These are phyloP conservation scores for Hypoxylon rubiginosum DNA, from an alignment of 2,329 filamentous ascomycete genomes.

Conservation along the genomic window DNA sequence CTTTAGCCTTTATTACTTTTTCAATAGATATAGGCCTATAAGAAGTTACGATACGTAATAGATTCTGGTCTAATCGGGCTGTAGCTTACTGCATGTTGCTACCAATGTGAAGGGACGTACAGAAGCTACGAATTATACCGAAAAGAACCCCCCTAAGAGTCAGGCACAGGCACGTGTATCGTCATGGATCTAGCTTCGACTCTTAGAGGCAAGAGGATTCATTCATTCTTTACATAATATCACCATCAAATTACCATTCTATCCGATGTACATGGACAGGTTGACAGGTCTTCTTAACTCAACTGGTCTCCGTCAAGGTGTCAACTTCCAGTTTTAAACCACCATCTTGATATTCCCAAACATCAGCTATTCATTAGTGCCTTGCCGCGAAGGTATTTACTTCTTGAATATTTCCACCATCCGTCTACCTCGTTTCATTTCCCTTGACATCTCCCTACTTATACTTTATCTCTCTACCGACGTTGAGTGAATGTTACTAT, in stretches of 20 bases:
- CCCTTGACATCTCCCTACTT: slow-evolving; percentile 33
- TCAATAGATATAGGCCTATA: background rate
- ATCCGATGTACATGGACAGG: background rate
- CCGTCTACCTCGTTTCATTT: slow-evolving; percentile 7
- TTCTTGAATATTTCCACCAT: slow-evolving; percentile 23
- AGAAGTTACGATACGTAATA: background rate
- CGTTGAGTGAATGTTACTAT: slow-evolving; percentile 8
- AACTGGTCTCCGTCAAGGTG: slow-evolving; percentile 14
- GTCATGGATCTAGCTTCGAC: background rate
- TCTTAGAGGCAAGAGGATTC: background rate
- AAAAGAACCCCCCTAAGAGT: no score
- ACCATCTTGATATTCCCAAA: slow-evolving; percentile 7
- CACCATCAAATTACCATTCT: background rate
- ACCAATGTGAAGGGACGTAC: background rate
- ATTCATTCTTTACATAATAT: background rate
- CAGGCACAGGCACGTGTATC: background rate
- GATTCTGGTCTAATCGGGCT: background rate
- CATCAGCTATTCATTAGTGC: slow-evolving; percentile 13
- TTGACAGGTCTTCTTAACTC: slow-evolving; percentile 1
- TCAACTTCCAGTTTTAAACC: slow-evolving; percentile 27
- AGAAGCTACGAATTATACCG: background rate
- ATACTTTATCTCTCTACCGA: slow-evolving; percentile 5
- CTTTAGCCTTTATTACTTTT: background rate
- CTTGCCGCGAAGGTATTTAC: slow-evolving; percentile 21
- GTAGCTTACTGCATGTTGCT: background rate